Percentiles rank a stretch among this genome's conserved stretches.
Conservation (phyloP, 768 basidiomycete species). For the Botryobasidium botryosum region DNA sequence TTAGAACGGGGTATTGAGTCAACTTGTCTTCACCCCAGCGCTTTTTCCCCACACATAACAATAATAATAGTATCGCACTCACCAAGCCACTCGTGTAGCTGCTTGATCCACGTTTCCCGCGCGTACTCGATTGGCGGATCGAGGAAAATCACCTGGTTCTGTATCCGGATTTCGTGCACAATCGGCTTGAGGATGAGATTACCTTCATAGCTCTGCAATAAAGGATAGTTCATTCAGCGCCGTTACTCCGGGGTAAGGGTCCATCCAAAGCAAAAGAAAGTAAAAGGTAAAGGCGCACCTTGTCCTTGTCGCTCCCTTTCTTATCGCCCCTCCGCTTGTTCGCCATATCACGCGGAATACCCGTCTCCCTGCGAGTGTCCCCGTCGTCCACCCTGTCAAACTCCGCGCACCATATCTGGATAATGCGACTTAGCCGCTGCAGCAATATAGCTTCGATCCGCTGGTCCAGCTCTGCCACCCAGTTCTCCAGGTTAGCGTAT, state of each 20-base stretch:
- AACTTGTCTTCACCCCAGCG: neutral
- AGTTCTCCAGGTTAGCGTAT: slow-evolving; percentile 83
- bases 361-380: slow-evolving; percentile 37
- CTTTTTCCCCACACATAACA: too few species aligned
- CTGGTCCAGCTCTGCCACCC: slow-evolving; percentile 64
- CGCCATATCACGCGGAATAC: slow-evolving; percentile 34
- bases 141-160: slow-evolving; percentile 96
- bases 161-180: slow-evolving; percentile 91
- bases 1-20: neutral
- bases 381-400: slow-evolving; percentile 64
- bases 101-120: slow-evolving; percentile 72
- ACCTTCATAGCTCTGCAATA: slow-evolving; percentile 54
- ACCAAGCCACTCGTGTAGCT: slow-evolving; percentile 85
- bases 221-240: too few species aligned
- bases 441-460: slow-evolving; percentile 70
- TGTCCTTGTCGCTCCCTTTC: slow-evolving; percentile 51
- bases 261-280: neutral
- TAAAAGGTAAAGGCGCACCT: slow-evolving; percentile 37
- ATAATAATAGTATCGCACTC: too few species aligned
- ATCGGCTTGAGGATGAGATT: slow-evolving; percentile 69
- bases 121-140: slow-evolving; percentile 96
- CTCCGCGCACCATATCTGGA: slow-evolving; percentile 75
- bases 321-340: slow-evolving; percentile 57
- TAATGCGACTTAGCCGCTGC: slow-evolving; percentile 55
- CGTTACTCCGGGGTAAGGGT: too few species aligned